A percentile compares a stretch with the other conserved stretches of the same genome.
Evolutionary conservation across 1,284 basidiomycete species (phyloP).

Genomic region (Athelia psychrophila): DNA sequence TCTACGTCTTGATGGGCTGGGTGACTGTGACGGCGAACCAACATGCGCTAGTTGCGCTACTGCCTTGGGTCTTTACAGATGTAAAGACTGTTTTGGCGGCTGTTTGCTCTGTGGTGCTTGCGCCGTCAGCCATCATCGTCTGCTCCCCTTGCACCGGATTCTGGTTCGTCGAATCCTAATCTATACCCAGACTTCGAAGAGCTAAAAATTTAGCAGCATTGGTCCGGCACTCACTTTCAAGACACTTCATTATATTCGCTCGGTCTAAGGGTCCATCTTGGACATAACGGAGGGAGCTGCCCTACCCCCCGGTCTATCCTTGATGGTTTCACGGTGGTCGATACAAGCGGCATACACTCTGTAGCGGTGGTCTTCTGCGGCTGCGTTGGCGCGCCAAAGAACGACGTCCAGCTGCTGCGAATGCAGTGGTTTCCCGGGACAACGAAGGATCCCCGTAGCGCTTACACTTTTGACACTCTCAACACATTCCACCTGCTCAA

Average conservation of each 20-base stretch:
- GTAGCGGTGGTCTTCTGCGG: slow-evolving; percentile 10
- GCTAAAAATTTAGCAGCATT: not conserved
- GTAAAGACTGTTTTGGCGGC: not conserved
- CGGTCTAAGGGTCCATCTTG: not conserved
- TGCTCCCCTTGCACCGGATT: not conserved
- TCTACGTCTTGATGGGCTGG: not conserved
- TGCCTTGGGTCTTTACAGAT: not conserved
- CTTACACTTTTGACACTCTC: slow-evolving; percentile 6
- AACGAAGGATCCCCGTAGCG: slow-evolving; percentile 2
- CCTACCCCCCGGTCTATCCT: not conserved
- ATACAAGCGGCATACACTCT: slow-evolving; percentile 8
- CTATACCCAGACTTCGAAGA: not conserved
- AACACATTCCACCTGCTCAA: slow-evolving; percentile 3
- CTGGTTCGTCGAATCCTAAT: not conserved
- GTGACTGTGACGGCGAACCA: not conserved
- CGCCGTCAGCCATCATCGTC: not conserved
- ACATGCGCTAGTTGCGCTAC: not conserved
- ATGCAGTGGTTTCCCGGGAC: slow-evolving; percentile 10
- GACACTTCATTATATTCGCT: not conserved
- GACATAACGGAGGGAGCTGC: not conserved
- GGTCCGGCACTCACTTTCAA: not conserved
- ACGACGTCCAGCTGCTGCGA: slow-evolving; percentile 9
- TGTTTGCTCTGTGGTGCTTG: not conserved
- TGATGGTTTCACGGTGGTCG: slow-evolving; percentile 10
- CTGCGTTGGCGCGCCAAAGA: not conserved